phyloP scores from a whole-genome alignment of 306 rosid species.

The Pachyrhizus erosus region DNA sequence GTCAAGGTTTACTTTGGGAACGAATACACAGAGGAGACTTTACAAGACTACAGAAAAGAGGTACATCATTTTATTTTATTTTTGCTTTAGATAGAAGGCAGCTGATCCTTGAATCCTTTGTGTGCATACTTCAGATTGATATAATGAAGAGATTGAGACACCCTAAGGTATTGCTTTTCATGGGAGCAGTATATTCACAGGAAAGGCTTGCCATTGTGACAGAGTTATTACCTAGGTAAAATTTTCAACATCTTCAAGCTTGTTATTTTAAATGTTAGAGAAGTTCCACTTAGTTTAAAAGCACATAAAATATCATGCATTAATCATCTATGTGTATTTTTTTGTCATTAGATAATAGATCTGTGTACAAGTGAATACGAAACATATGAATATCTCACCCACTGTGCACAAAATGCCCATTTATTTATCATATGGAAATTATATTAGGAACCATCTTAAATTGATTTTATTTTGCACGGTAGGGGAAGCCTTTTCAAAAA shows the following conservation, averaged over 20 bases:
- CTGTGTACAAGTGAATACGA: constrained; percentile 11
- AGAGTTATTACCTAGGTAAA: constrained; percentile 78
- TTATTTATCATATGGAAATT: not conserved
- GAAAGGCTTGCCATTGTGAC: constrained; percentile 78
- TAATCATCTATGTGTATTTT: constrained; percentile 7
- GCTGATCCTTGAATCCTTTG: constrained; percentile 31
- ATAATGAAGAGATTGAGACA: constrained; percentile 90
- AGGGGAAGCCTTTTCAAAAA: constrained; percentile 87
- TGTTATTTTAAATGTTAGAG: constrained; percentile 19
- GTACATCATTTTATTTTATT: constrained; percentile 36
- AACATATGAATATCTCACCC: constrained; percentile 11
- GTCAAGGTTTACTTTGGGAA: constrained; percentile 68
- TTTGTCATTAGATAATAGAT: not conserved
- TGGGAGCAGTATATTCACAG: constrained; percentile 82
- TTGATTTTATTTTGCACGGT: constrained; percentile 41
- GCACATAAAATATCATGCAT: constrained; percentile 12
- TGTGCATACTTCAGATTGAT: constrained; percentile 59
- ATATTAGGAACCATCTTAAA: constrained; percentile 12
- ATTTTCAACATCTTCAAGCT: constrained; percentile 32
- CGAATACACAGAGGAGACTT: constrained; percentile 57
- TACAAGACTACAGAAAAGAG: constrained; percentile 70
- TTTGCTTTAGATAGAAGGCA: constrained; percentile 39
- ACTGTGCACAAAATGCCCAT: constrained; percentile 12
- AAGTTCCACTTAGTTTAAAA: constrained; percentile 34
- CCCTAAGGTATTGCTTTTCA: constrained; percentile 81